Evolutionary conservation across 2,329 filamentous ascomycete species (phyloP).

Genomic region (Thelonectria discophora): DNA sequence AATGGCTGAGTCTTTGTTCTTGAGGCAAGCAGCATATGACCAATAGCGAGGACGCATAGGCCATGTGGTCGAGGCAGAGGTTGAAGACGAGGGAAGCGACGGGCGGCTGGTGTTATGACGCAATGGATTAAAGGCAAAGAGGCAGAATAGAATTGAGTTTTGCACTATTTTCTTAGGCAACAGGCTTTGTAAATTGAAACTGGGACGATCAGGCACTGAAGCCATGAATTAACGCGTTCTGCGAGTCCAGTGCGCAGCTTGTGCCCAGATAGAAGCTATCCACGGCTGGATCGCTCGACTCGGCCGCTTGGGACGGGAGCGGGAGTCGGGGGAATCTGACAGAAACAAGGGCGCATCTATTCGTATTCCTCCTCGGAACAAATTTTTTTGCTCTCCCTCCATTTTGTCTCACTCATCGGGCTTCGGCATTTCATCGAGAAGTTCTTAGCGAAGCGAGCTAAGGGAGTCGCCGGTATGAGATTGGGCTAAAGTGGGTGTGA

Average conservation of each 20-base stretch:
- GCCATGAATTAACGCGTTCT: too few relatives aligned
- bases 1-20: neutral
- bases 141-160: constrained; percentile 5
- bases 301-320: constrained; percentile 19
- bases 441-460: neutral
- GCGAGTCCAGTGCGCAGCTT: too few relatives aligned
- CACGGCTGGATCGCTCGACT: neutral
- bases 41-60: constrained; percentile 33
- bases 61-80: constrained; percentile 42
- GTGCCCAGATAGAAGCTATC: neutral
- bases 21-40: constrained; percentile 9
- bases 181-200: neutral
- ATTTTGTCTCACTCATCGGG: neutral
- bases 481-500: too few relatives aligned
- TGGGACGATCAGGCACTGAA: too few relatives aligned
- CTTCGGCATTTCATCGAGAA: neutral
- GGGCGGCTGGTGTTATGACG: neutral
- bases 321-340: constrained; percentile 3
- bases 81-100: constrained; percentile 13
- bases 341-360: neutral
- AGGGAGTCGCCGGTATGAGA: neutral
- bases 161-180: neutral
- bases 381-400: neutral
- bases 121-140: neutral
- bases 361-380: neutral